Evolutionary conservation across 805 yeast genomes (phyloP), one percentile per base, ranked within the genome.

Genomic region (Barnettozyma salicaria): DNA sequence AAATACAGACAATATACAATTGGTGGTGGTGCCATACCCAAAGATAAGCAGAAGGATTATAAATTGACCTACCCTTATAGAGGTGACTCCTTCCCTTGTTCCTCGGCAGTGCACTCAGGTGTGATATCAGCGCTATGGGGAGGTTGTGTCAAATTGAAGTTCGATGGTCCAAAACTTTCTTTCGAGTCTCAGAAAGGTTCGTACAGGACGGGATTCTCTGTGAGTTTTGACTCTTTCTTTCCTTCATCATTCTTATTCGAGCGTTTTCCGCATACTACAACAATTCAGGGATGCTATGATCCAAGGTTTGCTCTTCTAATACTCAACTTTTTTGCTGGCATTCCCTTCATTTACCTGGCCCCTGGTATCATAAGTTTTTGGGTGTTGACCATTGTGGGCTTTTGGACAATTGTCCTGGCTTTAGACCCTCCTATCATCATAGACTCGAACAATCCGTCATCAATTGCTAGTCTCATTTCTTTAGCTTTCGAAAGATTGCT

Each of bases 61-160:
- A 41, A 43, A 3, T 42, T 78, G 7, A 63, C 85, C 0, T 49
- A 61, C 19, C 88, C 89, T 1, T 89, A 87, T 53, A 67, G 97
- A 45, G 89, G 86, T 0, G 97, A 89, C 60, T 85, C 96, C 1
- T 88, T 68, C 49, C 80, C 90, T 0, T 89, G 97, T 56, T 90
- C 88, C 0, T 82, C 96, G 3, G 97, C 92, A 0, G 74, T 84
- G 4, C 96, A 89, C 58, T 78, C 89, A 2, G 96, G 96, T 2
- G 58, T 79, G 0, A 62, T 88, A 1, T 80, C 92, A 0, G 80
- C 90, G 11, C 52, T 68, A 19, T 64, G 63, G 40, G 97, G 97
- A 2, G 96, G 95, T 0, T 81, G 90, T 55, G 88, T 84, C 1
- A 65, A 70, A 34, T 46, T 83, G 13, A 61, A 76, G 2, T 79